Evolutionary conservation across 2,329 filamentous ascomycete species (phyloP).

Genomic region (Cercospora sesami): DNA sequence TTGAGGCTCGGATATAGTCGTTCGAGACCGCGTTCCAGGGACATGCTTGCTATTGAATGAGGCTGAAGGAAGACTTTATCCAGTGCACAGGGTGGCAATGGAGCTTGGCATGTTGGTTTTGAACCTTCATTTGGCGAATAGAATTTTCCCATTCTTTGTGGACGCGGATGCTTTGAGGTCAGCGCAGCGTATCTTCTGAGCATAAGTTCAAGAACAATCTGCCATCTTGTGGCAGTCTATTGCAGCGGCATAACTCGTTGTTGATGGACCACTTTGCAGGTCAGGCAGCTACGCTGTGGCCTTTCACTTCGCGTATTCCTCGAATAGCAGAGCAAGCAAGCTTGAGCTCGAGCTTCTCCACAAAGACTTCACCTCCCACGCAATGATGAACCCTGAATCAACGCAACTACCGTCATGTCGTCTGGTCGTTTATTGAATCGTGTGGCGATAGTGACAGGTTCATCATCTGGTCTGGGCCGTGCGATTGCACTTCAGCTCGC

Average conservation of each 20-base stretch:
- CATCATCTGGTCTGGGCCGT: constrained; percentile 37
- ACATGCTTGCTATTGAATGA: not conserved
- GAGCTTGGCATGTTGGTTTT: not conserved
- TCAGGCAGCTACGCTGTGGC: no score
- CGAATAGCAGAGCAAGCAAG: not conserved
- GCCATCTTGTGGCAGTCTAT: no score
- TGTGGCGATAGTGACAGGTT: constrained; percentile 32
- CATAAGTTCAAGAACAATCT: no score
- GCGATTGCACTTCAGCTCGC: constrained; percentile 36
- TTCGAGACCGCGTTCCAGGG: not conserved
- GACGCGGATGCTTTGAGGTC: no score
- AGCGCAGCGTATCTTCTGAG: no score
- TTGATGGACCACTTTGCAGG: no score
- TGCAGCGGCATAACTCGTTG: no score
- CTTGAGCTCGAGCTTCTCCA: constrained; percentile 1
- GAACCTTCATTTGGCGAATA: not conserved
- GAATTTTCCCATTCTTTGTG: no score
- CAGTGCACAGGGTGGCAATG: not conserved
- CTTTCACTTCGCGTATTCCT: not conserved
- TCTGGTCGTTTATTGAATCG: constrained; percentile 24
- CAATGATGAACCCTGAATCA: not conserved
- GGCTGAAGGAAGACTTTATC: not conserved
- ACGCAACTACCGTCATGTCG: not conserved
- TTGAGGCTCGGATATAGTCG: not conserved
- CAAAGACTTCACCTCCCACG: not conserved